Base-by-base conservation (phyloP, 192 early-diverging fungal genomes). In the Backusella sp. region DNA sequence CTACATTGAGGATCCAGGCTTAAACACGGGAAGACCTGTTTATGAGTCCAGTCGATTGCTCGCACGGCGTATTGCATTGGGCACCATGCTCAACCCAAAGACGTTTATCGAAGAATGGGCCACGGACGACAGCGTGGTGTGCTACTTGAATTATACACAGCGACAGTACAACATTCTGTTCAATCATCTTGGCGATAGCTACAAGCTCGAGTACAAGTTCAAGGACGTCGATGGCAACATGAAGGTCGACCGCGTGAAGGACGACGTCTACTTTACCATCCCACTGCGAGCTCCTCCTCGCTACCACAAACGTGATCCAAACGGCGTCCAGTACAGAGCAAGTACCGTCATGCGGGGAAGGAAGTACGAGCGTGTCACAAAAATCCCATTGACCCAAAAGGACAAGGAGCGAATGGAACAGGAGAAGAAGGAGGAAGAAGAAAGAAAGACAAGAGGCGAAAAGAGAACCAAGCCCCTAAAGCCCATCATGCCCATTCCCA, bases 221-320 rank as follows among this genome's bases (percentile, higher is more conserved):
- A 82, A 86, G 41, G 76, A 82, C 67, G 46, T 86, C 0, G 44
- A 65, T 12, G 78, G 68, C 0, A 77, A 78, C 19, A 66, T 75
- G 1, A 37, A 66, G 11, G 41, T 83, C 0, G 80, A 83, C 37
- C 8, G 70, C 9, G 30, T 79, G 1, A 49, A 32, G 6, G 23
- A 79, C 23, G 35, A 15, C 0, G 37, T 69, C 0, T 66, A 72
- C 15, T 34, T 88, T 36, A 88, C 84, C 1, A 81, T 90, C 9
- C 68, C 76, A 9, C 66, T 85, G 4, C 79, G 79, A 7, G 80
- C 74, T 66, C 86, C 88, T 1, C 78, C 84, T 9, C 77, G 70
- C 8, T 86, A 78, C 72, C 86, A 78, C 78, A 41, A 74, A 26
- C 77, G 73, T 3, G 79, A 85, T 30, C 72, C 68, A 1, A 66